Percentiles rank a stretch among this genome's conserved stretches.
Evolutionary conservation across 768 basidiomycete species (phyloP).

Genomic region (Chiua virens): DNA sequence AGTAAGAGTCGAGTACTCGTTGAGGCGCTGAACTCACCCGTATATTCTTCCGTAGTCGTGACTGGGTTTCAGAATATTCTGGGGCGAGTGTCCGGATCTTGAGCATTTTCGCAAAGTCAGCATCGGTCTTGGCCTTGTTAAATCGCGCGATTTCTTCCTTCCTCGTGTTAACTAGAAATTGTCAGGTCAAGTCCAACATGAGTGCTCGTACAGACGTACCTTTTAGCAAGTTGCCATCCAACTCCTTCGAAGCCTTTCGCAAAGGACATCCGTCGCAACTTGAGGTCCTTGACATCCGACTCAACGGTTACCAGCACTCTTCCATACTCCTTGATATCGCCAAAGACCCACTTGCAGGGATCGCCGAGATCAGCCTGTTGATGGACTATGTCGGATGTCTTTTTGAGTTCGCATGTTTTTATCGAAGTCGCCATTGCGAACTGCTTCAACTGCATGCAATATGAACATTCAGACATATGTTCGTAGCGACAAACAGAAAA

Average conservation of each 20-base stretch:
- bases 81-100: slow-evolving; percentile 80
- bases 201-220: slow-evolving; percentile 38
- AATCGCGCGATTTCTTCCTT: slow-evolving; percentile 83
- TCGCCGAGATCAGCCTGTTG: slow-evolving; percentile 47
- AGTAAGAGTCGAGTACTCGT: not conserved
- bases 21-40: slow-evolving; percentile 46
- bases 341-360: slow-evolving; percentile 51
- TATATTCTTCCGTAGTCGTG: slow-evolving; percentile 67
- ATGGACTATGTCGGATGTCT: slow-evolving; percentile 38
- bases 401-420: slow-evolving; percentile 37
- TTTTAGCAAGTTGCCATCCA: slow-evolving; percentile 68
- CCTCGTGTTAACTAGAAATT: slow-evolving; percentile 65
- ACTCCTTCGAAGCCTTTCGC: slow-evolving; percentile 46
- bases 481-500: not conserved
- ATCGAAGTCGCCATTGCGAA: slow-evolving; percentile 40
- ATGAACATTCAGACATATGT: not conserved
- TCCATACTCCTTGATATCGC: slow-evolving; percentile 53
- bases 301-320: slow-evolving; percentile 36
- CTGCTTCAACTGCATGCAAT: slow-evolving; percentile 39
- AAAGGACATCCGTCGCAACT: slow-evolving; percentile 42
- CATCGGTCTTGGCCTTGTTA: slow-evolving; percentile 73
- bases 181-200: not conserved
- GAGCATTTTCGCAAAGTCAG: slow-evolving; percentile 75
- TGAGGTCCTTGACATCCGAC: slow-evolving; percentile 51
- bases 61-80: slow-evolving; percentile 83